These are phyloP conservation scores for Dysphania ambrosioides DNA, from an alignment of 148 eudicot genomes.

Conservation along the genomic window DNA sequence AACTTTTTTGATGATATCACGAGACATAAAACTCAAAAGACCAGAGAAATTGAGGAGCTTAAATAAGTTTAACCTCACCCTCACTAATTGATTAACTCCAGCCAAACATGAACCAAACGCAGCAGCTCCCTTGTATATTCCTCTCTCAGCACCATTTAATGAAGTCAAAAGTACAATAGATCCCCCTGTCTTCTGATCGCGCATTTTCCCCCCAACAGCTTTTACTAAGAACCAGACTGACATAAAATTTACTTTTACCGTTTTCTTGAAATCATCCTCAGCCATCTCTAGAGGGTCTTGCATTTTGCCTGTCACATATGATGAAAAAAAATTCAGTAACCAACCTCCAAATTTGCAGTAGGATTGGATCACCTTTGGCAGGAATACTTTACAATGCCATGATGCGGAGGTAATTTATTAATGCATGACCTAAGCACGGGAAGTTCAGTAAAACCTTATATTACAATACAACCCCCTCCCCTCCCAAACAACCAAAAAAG, in stretches of 20 bases:
- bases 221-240: constrained; percentile 77
- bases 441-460: background rate
- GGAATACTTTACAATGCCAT: background rate
- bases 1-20: background rate
- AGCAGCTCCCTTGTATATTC: constrained; percentile 82
- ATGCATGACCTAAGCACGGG: background rate
- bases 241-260: constrained; percentile 63
- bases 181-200: constrained; percentile 78
- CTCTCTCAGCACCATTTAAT: constrained; percentile 80
- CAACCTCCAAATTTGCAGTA: background rate
- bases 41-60: background rate
- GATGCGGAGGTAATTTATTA: background rate
- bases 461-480: too few species aligned
- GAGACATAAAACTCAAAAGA: background rate
- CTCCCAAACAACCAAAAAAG: too few species aligned
- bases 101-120: constrained; percentile 88
- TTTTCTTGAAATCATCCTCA: constrained; percentile 76
- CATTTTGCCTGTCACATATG: constrained; percentile 60
- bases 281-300: constrained; percentile 58
- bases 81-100: constrained; percentile 70
- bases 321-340: background rate
- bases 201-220: constrained; percentile 71
- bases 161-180: constrained; percentile 79
- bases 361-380: background rate
- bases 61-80: constrained; percentile 46